Base-by-base conservation (phyloP, 176 grass and related monocot species). In the Urochloa ruziziensis region DNA sequence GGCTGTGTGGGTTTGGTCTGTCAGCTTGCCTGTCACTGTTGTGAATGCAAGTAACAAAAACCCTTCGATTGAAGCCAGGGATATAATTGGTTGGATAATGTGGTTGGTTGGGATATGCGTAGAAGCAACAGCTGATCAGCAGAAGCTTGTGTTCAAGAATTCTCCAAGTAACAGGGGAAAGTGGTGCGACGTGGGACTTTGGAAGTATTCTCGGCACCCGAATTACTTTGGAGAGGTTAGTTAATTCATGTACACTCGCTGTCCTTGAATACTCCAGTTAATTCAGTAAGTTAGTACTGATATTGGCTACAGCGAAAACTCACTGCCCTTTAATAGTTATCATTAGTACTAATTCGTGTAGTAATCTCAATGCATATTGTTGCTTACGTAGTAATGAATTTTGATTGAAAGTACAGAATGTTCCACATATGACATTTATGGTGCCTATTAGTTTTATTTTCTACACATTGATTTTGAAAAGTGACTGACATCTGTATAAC, bases 191-290 rank as follows among this genome's bases (percentile, higher is more conserved):
- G 88, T 63, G 1, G 93, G 93, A 42, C 28, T 98, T 75, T 98
- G 96, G 96, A 95, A 94, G 78, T 98, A 93, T 88, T 74, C 96
- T 19, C 93, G 91, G 28, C 96, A 98, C 59, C 96, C 96, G 57
- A 98, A 98, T 90, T 98, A 98, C 84, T 95, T 98, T 88, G 96
- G 96, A 2, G 96, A 95, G 96, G 96, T 94, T 48, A 73, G 81
- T 88, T 66, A 23, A 33, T 57, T 82, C 58, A 6, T n/a, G 18
- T 36, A 34, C 49, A 59, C 43, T 73, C 0, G 8, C 3, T 51
- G 28, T 49, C 27, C 27, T 32, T 73, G 18, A 30, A 72, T 62
- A 29, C 13, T 30, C 13, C 59, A 30, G 59, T 62, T 62, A 6
- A 30, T 62, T 32, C 1, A 62, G 14, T 62, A 13, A 61, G 58